A percentile compares a stretch with the other conserved stretches of the same genome.
phyloP scores from a whole-genome alignment of 2,329 filamentous ascomycete species.

The Xylariaceae sp. region DNA sequence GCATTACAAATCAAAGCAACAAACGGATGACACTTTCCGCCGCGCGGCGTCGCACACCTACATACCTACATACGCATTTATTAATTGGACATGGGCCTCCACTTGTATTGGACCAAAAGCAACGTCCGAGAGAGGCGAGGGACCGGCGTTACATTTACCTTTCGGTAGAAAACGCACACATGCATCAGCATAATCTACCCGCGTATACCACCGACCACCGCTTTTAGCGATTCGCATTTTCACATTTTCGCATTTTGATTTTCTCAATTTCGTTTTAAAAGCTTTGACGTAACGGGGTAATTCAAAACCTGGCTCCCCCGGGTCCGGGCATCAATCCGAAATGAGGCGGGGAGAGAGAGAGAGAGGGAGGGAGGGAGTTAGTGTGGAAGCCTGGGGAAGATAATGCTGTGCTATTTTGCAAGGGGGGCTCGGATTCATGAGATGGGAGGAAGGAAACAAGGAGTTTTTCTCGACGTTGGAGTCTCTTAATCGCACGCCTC shows the following conservation, averaged over 20 bases:
- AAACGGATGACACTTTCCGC: background rate
- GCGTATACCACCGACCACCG: slow-evolving; percentile 1
- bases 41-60: slow-evolving; percentile 8
- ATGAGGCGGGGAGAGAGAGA: too few species aligned
- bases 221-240: background rate
- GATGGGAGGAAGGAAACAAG: background rate
- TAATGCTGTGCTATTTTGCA: too few species aligned
- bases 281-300: too few species aligned
- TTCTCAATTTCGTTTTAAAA: too few species aligned
- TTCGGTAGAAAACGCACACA: slow-evolving; percentile 1
- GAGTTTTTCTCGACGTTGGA: background rate
- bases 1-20: too few species aligned
- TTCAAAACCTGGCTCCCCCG: too few species aligned
- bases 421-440: too few species aligned
- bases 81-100: slow-evolving; percentile 20
- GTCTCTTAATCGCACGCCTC: background rate
- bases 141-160: slow-evolving; percentile 17
- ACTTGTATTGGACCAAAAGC: background rate
- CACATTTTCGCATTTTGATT: too few species aligned
- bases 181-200: background rate
- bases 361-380: background rate
- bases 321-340: too few species aligned
- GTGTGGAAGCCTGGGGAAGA: too few species aligned
- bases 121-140: slow-evolving; percentile 1
- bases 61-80: slow-evolving; percentile 19